Base-by-base conservation (phyloP, 1,284 basidiomycete species). In the Trichosporon asahii region DNA sequence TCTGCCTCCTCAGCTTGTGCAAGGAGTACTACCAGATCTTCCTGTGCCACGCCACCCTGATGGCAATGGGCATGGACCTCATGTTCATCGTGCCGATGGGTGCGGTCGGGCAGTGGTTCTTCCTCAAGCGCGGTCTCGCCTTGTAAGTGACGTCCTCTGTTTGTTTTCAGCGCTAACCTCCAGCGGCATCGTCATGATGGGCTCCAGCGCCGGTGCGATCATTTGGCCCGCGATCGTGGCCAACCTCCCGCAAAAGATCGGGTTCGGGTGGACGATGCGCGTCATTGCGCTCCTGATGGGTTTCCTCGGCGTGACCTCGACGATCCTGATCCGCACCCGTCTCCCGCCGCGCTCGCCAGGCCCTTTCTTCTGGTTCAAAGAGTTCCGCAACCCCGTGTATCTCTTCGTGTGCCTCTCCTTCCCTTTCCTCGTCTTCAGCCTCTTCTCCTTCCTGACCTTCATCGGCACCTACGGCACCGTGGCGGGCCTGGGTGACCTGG, bases 101-200 rank as follows among this genome's bases (percentile, higher is more conserved):
- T 15, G 75, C 76, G 2, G 74, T 79, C 3, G 76, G 78, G 2
- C 80, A 81, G 67, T 82, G 79, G 79, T 82, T 82, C 72, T 72
- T 70, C 37, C 65, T 74, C n/a, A 73, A 70, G 46, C 71, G 78
- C 46, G 80, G 80, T 0, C 72, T 82, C 35, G 80, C 80, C 1
- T 78, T 79, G 77, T 79, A 64, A 64, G 61, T n/a, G n/a, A n/a
- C n/a, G n/a, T n/a, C n/a, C n/a, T n/a, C n/a, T n/a, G n/a, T n/a
- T 40, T 5, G 2, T 23, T 31, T 25, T 6, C 6, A 25, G 74
- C 73, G 70, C 23, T 33, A 7, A 44, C 66, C 49, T 6, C 46
- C 31, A 76, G 74, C 44, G 79, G 77, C 0, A 74, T 75, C 55
- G 73, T 78, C 49, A 71, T 78, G 70, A 76, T 72, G 21, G 79